Evolutionary conservation across 1,139 yeast genomes (phyloP), one percentile per base, ranked within the genome.

Genomic region (Blastobotrys indianensis): DNA sequence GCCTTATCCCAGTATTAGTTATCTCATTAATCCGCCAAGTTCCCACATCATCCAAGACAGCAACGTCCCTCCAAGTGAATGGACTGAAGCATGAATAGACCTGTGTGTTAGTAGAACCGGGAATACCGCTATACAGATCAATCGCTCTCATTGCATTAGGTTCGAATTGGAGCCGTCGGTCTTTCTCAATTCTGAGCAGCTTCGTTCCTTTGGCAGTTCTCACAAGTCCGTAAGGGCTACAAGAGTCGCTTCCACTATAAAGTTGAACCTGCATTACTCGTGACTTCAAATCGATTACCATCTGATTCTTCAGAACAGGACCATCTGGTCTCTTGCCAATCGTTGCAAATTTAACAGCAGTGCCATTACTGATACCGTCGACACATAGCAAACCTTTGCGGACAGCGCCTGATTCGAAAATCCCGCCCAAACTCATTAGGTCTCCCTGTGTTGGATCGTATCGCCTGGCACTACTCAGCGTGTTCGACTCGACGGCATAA

Each of bases 361-460:
- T 42, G 4, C 48, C 46, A 23, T 46, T 45, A 9, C 40, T 37
- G 13, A 40, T 29, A n/a, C 47, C 46, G 32, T 50, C 51, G 4
- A 39, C 50, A 38, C 38, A 44, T 13, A 42, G 48, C 28, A 51
- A 20, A 4, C 48, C 51, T 9, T 30, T 41, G 5, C 39, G 31
- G 2, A 12, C 38, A 10, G 42, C 36, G 9, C 37, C 16, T 10
- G 35, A 37, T 11, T 6, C 32, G 11, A 31, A 31, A 17, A 30
- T 16, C n/a, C 16, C 10, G 2, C 58, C 58, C 23, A 44, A 12
- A 10, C 44, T 44, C 41, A 54, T 39, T 25, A 52, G 42, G 23
- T 47, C 34, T 7, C 58, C 56, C n/a, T 29, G 25, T 16, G 43
- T 43, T 5, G 59, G 59, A 43, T 56, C 58, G 44, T 53, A 51